phyloP scores from a whole-genome alignment of 2,329 filamentous ascomycete genomes.

The Thielaviopsis euricoi region DNA sequence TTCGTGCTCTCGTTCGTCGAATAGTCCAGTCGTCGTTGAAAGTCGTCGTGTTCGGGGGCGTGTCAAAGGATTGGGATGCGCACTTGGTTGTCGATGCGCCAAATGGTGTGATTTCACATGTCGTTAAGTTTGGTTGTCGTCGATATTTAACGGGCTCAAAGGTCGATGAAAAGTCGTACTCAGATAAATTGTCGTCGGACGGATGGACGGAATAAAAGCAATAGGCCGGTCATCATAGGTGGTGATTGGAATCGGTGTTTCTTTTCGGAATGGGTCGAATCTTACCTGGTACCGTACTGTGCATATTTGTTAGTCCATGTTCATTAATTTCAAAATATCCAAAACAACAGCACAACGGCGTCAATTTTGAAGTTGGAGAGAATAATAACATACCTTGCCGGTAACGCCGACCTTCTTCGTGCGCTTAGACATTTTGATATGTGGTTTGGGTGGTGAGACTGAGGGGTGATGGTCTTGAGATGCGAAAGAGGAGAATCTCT shows the following conservation, averaged over 20 bases:
- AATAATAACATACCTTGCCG: conserved; percentile 28
- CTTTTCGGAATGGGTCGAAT: conserved; percentile 5
- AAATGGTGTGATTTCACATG: neutral
- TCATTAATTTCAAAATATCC: neutral
- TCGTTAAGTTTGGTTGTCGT: neutral
- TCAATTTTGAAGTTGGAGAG: neutral
- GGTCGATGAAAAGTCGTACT: neutral
- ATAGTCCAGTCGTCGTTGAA: neutral
- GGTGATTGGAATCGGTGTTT: neutral
- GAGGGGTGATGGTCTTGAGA: conserved; percentile 14
- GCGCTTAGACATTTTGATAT: conserved; percentile 77
- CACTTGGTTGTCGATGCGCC: neutral
- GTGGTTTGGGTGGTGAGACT: conserved; percentile 16
- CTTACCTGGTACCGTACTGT: conserved; percentile 94
- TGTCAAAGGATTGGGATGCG: neutral
- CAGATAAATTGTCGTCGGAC: neutral
- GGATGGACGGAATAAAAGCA: neutral
- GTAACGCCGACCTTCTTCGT: conserved; percentile 97
- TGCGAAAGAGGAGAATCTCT: conserved; percentile 10
- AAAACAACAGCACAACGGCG: neutral
- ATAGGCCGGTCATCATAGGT: neutral
- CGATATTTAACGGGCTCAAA: neutral
- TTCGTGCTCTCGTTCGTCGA: neutral
- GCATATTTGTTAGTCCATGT: conserved; percentile 15
- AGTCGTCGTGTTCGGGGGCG: neutral